These are phyloP conservation scores for Alnus glutinosa DNA, from an alignment of 306 rosid genomes.

Conservation along the genomic window DNA sequence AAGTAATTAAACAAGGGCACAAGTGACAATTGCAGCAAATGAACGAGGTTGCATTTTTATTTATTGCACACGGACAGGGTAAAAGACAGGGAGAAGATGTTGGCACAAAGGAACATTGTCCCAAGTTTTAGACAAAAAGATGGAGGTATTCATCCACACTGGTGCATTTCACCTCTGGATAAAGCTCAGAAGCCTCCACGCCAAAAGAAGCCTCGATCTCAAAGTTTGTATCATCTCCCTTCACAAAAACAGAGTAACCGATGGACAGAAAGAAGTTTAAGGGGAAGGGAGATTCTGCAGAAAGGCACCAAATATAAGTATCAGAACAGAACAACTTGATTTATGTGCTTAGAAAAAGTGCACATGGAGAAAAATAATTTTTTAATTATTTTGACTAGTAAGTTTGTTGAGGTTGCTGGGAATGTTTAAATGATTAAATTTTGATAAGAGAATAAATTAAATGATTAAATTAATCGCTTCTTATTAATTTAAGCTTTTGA, in stretches of 20 bases:
- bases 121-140: conserved; percentile 33
- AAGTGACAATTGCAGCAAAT: background rate
- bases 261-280: conserved; percentile 21
- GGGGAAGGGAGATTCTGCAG: conserved; percentile 39
- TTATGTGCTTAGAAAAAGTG: too few relatives aligned
- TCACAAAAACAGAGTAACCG: conserved; percentile 21
- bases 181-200: conserved; percentile 46
- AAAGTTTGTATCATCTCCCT: conserved; percentile 33
- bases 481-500: too few relatives aligned
- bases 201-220: conserved; percentile 43
- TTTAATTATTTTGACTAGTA: background rate
- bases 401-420: too few relatives aligned
- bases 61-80: too few relatives aligned
- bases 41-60: too few relatives aligned
- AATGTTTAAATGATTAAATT: too few relatives aligned
- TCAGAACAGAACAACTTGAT: background rate
- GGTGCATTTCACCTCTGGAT: conserved; percentile 49
- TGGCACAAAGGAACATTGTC: too few relatives aligned
- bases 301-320: background rate
- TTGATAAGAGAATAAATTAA: too few relatives aligned
- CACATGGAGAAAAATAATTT: too few relatives aligned
- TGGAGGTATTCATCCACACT: conserved; percentile 31
- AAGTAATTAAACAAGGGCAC: background rate
- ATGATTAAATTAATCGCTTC: too few relatives aligned
- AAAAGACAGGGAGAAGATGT: too few relatives aligned